phyloP scores from a whole-genome alignment of 2,329 filamentous ascomycete genomes.

The Ascochyta fabae region DNA sequence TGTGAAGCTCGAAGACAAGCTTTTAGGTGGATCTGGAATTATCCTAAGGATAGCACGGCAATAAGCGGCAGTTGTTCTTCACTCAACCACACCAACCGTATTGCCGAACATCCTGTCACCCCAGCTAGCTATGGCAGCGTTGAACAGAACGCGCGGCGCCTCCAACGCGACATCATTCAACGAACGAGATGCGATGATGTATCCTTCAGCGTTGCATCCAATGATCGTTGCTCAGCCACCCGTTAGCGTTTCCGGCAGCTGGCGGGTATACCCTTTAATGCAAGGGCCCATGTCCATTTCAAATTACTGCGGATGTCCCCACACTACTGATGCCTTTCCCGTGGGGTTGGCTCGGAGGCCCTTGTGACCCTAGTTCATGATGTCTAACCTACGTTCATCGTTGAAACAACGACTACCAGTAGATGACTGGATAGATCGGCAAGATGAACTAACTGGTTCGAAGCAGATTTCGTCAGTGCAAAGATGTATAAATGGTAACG shows the following conservation, averaged over 20 bases:
- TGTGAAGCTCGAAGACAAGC: slow-evolving; percentile 4
- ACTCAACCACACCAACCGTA: background rate
- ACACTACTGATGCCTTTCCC: background rate
- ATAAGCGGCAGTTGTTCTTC: background rate
- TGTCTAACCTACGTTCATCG: background rate
- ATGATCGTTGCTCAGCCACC: slow-evolving; percentile 1
- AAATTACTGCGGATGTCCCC: background rate
- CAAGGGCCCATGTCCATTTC: background rate
- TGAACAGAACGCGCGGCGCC: slow-evolving; percentile 4
- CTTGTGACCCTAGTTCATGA: slow-evolving; percentile 6
- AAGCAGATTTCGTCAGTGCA: background rate
- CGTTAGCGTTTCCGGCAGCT: slow-evolving; percentile 8
- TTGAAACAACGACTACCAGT: background rate
- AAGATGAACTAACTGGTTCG: background rate
- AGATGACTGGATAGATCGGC: slow-evolving; percentile 4
- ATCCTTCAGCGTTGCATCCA: background rate
- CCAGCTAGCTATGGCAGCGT: background rate
- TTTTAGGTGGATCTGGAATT: slow-evolving; percentile 1
- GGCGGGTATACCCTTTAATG: slow-evolving; percentile 7
- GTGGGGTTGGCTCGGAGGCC: background rate
- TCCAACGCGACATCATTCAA: background rate
- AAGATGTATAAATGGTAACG: background rate
- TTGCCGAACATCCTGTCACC: slow-evolving; percentile 4
- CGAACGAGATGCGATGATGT: background rate
- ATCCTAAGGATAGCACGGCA: slow-evolving; percentile 2